Evolutionary conservation across 2,329 filamentous ascomycete genomes (phyloP).

Genomic region (Scleromitrula shiraiana): DNA sequence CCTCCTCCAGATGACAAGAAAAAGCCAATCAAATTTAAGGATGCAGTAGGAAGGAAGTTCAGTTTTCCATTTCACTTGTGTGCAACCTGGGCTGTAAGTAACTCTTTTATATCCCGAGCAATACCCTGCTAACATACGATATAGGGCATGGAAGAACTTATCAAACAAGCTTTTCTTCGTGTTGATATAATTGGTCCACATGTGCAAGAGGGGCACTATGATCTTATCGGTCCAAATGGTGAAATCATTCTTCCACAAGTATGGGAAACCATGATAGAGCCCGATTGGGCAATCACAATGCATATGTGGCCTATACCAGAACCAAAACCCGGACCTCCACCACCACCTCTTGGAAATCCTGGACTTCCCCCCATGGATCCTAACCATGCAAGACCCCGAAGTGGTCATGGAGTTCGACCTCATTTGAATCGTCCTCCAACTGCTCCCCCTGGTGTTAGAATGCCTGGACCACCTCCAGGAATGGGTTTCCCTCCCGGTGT

Average conservation of each 20-base stretch:
- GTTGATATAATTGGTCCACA: constrained; percentile 69
- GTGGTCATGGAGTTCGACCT: constrained; percentile 12
- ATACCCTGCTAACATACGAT: constrained; percentile 20
- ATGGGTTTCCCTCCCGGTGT: background rate
- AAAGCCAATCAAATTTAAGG: constrained; percentile 77
- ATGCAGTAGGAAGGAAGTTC: constrained; percentile 85
- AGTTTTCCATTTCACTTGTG: constrained; percentile 85
- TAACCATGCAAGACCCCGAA: constrained; percentile 9
- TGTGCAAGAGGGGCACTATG: constrained; percentile 71
- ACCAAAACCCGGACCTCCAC: constrained; percentile 14
- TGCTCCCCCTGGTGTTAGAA: constrained; percentile 11
- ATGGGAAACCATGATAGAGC: constrained; percentile 75
- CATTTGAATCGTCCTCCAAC: constrained; percentile 10
- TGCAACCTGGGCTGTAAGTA: constrained; percentile 70
- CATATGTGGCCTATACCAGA: constrained; percentile 57
- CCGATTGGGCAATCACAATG: constrained; percentile 66
- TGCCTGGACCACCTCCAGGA: constrained; percentile 13
- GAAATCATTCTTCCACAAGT: constrained; percentile 76
- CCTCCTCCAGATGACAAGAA: constrained; percentile 33
- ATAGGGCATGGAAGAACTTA: constrained; percentile 79
- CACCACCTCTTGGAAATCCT: constrained; percentile 10
- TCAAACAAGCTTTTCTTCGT: constrained; percentile 75
- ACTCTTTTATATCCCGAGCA: constrained; percentile 2
- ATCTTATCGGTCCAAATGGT: constrained; percentile 68
- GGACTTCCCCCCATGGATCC: constrained; percentile 4